Evolutionary conservation across 2,329 filamentous ascomycete species (phyloP).

Genomic region (Zymoseptoria passerinii): DNA sequence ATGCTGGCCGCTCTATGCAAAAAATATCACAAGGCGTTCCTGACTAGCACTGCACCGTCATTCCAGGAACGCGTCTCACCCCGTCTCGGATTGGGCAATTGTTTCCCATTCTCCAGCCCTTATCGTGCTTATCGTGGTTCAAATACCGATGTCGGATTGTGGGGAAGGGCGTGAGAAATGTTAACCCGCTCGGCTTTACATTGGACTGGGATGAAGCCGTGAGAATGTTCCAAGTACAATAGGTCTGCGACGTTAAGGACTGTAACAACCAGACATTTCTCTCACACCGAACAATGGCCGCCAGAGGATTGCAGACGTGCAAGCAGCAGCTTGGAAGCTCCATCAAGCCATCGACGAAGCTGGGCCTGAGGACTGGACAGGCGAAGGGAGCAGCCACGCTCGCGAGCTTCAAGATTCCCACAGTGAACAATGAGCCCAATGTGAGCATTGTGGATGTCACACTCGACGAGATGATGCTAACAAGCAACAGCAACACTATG

Average conservation of each 20-base stretch:
- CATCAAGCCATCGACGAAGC: conserved; percentile 6
- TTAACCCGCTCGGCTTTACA: neutral
- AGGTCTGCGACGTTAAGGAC: neutral
- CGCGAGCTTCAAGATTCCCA: conserved; percentile 80
- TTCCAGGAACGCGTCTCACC: neutral
- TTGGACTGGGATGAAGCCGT: neutral
- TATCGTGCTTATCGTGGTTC: neutral
- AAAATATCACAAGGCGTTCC: neutral
- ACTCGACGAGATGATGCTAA: neutral
- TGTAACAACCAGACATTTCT: neutral
- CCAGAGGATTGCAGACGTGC: conserved; percentile 5
- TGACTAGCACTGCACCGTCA: neutral
- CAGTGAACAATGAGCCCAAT: conserved; percentile 89
- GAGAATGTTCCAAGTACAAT: neutral
- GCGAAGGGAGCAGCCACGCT: conserved; percentile 46
- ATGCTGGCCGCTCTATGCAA: neutral
- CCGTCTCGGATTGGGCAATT: neutral
- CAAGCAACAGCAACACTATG: conserved; percentile 69
- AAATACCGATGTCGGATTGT: neutral
- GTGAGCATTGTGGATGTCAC: conserved; percentile 45
- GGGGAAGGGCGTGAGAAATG: neutral
- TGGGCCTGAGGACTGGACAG: conserved; percentile 15
- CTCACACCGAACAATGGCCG: conserved; percentile 6
- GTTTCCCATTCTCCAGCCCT: neutral
- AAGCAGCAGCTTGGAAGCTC: conserved; percentile 5